Conservation (phyloP, 768 basidiomycete species). For the Pleurotus salmoneostramineus region DNA sequence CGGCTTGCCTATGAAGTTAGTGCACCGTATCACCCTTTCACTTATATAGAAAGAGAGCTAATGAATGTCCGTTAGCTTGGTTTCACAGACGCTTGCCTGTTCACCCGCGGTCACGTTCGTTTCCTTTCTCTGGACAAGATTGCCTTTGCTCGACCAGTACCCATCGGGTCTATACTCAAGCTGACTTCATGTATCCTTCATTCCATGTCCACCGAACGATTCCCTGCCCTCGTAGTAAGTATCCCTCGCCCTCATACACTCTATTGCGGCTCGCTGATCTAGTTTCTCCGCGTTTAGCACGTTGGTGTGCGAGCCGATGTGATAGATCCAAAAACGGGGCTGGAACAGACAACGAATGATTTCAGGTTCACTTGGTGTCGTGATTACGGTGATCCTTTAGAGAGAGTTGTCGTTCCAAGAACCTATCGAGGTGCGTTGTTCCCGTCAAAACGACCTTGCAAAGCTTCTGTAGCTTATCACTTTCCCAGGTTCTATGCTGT, state of each 20-base stretch:
- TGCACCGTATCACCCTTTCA: background rate
- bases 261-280: background rate
- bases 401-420: slow-evolving; percentile 56
- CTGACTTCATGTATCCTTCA: slow-evolving; percentile 69
- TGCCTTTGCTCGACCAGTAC: slow-evolving; percentile 75
- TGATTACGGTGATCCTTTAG: slow-evolving; percentile 29
- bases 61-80: slow-evolving; percentile 35
- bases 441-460: slow-evolving; percentile 6
- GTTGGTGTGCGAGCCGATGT: slow-evolving; percentile 71
- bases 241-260: background rate
- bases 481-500: slow-evolving; percentile 75
- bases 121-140: slow-evolving; percentile 82
- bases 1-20: slow-evolving; percentile 67
- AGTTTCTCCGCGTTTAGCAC: slow-evolving; percentile 38
- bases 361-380: slow-evolving; percentile 73
- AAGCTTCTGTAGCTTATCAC: slow-evolving; percentile 16
- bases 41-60: background rate
- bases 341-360: slow-evolving; percentile 67
- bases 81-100: slow-evolving; percentile 66
- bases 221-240: slow-evolving; percentile 60
- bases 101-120: slow-evolving; percentile 60
- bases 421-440: slow-evolving; percentile 61
- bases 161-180: slow-evolving; percentile 78
- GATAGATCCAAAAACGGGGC: slow-evolving; percentile 62
- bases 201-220: slow-evolving; percentile 43